These are phyloP conservation scores for Buxus sempervirens DNA, from an alignment of 164 flowering plant genomes.

Conservation along the genomic window DNA sequence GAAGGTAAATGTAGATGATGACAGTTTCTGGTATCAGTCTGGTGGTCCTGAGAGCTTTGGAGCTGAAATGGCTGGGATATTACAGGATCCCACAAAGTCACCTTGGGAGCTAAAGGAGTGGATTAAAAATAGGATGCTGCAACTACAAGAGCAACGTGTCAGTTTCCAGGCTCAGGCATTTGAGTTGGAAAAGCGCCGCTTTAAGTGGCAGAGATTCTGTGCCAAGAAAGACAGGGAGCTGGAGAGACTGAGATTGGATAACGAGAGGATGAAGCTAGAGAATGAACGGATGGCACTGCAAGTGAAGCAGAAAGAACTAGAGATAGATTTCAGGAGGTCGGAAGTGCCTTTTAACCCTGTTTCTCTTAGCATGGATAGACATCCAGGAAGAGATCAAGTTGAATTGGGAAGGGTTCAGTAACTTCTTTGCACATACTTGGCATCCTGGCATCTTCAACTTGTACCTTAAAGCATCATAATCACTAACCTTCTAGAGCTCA, in stretches of 20 bases:
- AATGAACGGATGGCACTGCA: constrained; percentile 45
- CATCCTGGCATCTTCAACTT: neutral
- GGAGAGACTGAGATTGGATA: constrained; percentile 52
- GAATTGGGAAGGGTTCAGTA: constrained; percentile 26
- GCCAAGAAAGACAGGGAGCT: constrained; percentile 55
- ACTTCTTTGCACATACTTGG: constrained; percentile 12
- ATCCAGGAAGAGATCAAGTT: constrained; percentile 30
- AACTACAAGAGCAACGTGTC: constrained; percentile 39
- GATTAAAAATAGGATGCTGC: constrained; percentile 33
- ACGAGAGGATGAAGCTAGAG: constrained; percentile 50
- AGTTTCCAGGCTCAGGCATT: constrained; percentile 38
- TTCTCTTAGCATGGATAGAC: constrained; percentile 24
- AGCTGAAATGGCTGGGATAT: constrained; percentile 29
- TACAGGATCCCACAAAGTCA: constrained; percentile 35
- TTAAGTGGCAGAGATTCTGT: constrained; percentile 57
- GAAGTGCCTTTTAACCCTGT: constrained; percentile 23
- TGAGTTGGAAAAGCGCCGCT: constrained; percentile 46
- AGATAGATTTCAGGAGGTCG: constrained; percentile 25
- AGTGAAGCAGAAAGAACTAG: constrained; percentile 41
- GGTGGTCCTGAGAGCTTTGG: constrained; percentile 14
- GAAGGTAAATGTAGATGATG: constrained; percentile 17
- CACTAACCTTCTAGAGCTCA: constrained; percentile 3
- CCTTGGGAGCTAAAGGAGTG: constrained; percentile 34
- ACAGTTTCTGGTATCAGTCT: constrained; percentile 16
- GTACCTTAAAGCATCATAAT: neutral